Percentiles rank a stretch among this genome's conserved stretches.
Conservation (phyloP, 192 early-diverging fungal species). For the Mortierella alpina region DNA sequence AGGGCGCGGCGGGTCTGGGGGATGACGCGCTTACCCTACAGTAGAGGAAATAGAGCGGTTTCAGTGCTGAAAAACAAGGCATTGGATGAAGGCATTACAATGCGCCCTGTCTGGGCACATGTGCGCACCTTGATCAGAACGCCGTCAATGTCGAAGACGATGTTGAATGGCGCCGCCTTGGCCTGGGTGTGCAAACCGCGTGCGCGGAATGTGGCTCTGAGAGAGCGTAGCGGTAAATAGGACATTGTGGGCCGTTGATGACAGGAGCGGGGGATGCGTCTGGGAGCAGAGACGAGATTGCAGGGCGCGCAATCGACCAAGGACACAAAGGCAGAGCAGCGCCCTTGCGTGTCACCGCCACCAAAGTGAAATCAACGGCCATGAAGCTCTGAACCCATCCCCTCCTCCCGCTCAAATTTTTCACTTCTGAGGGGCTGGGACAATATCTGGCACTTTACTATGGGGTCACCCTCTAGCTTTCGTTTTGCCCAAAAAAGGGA, state of each 20-base stretch:
- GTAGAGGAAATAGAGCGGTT: constrained; percentile 6
- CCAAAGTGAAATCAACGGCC: no score
- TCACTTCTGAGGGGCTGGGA: constrained; percentile 1
- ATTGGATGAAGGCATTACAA: not conserved
- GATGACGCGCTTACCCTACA: constrained; percentile 72
- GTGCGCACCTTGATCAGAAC: constrained; percentile 78
- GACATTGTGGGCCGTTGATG: no score
- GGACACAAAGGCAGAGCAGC: no score
- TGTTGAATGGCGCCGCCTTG: constrained; percentile 32
- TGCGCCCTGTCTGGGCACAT: not conserved
- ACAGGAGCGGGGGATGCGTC: no score
- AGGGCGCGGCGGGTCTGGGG: constrained; percentile 76
- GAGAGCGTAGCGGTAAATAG: not conserved
- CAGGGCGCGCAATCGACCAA: no score
- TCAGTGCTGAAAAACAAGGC: not conserved
- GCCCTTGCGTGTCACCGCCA: no score
- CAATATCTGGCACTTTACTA: no score
- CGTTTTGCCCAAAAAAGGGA: no score
- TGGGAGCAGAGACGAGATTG: no score
- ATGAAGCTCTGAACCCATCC: constrained; percentile 7
- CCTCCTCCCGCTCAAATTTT: not conserved
- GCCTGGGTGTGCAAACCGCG: constrained; percentile 19
- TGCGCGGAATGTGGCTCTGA: not conserved
- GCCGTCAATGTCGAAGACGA: constrained; percentile 85
- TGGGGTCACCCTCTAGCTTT: no score